Evolutionary conservation across 1,139 yeast species (phyloP).

Genomic region (Candida mesenterica): DNA sequence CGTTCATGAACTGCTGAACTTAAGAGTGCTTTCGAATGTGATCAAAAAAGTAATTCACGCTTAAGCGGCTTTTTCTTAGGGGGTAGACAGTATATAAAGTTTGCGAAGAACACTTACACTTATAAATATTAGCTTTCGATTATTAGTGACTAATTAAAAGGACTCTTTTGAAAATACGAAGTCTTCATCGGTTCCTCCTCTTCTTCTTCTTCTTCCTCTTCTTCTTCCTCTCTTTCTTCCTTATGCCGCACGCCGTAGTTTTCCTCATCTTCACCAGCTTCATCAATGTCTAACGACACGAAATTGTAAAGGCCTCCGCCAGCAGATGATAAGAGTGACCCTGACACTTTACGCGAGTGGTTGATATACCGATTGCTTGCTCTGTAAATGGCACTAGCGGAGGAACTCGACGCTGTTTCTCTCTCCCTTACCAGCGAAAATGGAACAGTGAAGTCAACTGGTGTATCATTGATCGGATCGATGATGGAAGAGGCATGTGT

Average conservation of each 20-base stretch:
- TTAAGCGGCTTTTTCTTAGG: too few relatives aligned
- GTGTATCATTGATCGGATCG: slow-evolving; percentile 44
- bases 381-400: slow-evolving; percentile 1
- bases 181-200: slow-evolving; percentile 9
- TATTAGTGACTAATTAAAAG: slow-evolving; percentile 17
- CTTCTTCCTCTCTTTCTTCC: slow-evolving; percentile 11
- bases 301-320: slow-evolving; percentile 26
- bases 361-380: slow-evolving; percentile 10
- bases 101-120: background rate
- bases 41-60: too few relatives aligned
- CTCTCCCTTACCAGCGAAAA: slow-evolving; percentile 4
- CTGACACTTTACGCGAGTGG: slow-evolving; percentile 22
- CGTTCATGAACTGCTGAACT: too few relatives aligned
- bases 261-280: slow-evolving; percentile 29
- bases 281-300: slow-evolving; percentile 26
- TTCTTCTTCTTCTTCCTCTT: slow-evolving; percentile 12
- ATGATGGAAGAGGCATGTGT: slow-evolving; percentile 21
- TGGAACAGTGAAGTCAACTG: slow-evolving; percentile 40
- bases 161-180: slow-evolving; percentile 16
- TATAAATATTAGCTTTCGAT: too few relatives aligned
- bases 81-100: too few relatives aligned
- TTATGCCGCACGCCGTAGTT: slow-evolving; percentile 9
- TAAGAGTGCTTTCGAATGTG: too few relatives aligned
- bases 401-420: slow-evolving; percentile 5
- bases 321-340: slow-evolving; percentile 23